phyloP scores from a whole-genome alignment of 768 basidiomycete genomes.

The Pleurotus giganteus region DNA sequence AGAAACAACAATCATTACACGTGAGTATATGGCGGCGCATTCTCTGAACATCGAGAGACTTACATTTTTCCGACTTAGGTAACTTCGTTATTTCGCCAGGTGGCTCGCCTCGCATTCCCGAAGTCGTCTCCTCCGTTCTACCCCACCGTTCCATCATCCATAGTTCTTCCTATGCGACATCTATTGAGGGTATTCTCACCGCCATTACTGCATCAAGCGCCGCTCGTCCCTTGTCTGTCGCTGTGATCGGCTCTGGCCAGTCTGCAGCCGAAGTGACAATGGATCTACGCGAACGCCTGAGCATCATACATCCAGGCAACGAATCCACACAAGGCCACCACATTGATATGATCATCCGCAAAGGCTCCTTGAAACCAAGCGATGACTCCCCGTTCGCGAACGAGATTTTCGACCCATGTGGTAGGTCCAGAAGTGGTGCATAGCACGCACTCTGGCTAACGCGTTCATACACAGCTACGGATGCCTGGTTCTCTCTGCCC shows the following conservation, averaged over 20 bases:
- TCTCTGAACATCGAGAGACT: background rate
- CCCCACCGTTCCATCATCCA: slow-evolving; percentile 39
- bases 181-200: slow-evolving; percentile 33
- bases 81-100: slow-evolving; percentile 53
- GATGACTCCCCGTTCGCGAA: slow-evolving; percentile 55
- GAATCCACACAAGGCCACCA: slow-evolving; percentile 36
- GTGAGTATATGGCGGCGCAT: slow-evolving; percentile 26
- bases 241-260: slow-evolving; percentile 48
- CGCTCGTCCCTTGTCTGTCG: slow-evolving; percentile 34
- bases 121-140: slow-evolving; percentile 27
- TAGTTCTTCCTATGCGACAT: slow-evolving; percentile 40
- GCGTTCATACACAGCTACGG: slow-evolving; percentile 30
- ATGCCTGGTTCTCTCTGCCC: slow-evolving; percentile 35
- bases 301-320: slow-evolving; percentile 21
- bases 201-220: slow-evolving; percentile 21
- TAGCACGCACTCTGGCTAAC: background rate
- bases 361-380: slow-evolving; percentile 47
- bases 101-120: slow-evolving; percentile 43
- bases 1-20: slow-evolving; percentile 30
- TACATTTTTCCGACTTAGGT: slow-evolving; percentile 23
- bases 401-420: slow-evolving; percentile 50
- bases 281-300: slow-evolving; percentile 39
- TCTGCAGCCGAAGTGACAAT: slow-evolving; percentile 46
- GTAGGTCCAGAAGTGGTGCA: slow-evolving; percentile 24
- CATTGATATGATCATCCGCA: slow-evolving; percentile 50